A percentile compares a stretch with the other conserved stretches of the same genome.
phyloP scores from a whole-genome alignment of 2,329 filamentous ascomycete genomes.

The Colletotrichum horii region DNA sequence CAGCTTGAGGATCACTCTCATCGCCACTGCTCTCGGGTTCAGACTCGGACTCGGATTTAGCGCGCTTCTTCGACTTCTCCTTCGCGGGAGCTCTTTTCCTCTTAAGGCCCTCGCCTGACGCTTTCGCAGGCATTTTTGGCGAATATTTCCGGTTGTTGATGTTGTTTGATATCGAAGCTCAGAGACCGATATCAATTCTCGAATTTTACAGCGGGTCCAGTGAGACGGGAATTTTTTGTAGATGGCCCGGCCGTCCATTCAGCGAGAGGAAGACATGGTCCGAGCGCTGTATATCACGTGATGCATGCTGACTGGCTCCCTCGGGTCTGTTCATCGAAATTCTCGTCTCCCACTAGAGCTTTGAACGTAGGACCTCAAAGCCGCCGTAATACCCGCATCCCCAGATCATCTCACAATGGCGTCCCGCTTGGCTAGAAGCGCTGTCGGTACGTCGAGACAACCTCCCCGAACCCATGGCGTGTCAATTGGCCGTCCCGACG shows the following conservation, averaged over 20 bases:
- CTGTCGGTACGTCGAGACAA: constrained; percentile 75
- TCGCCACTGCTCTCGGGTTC: constrained; percentile 35
- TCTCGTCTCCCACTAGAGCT: constrained; percentile 51
- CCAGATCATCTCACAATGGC: constrained; percentile 82
- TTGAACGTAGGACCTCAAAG: constrained; percentile 46
- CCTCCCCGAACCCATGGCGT: constrained; percentile 23
- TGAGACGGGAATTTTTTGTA: constrained; percentile 7
- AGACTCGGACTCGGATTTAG: constrained; percentile 48
- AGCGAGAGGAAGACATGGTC: background rate
- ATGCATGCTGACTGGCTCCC: constrained; percentile 33
- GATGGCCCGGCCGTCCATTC: background rate
- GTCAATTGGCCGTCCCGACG: constrained; percentile 39
- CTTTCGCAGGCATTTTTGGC: constrained; percentile 31
- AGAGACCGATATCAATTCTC: background rate
- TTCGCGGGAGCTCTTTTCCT: constrained; percentile 53
- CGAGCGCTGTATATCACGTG: constrained; percentile 38
- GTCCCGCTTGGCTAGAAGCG: constrained; percentile 95
- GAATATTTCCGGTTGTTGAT: background rate
- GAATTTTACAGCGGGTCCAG: constrained; percentile 12
- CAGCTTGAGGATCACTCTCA: constrained; percentile 60
- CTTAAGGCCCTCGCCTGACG: constrained; percentile 45
- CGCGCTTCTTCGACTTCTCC: constrained; percentile 55
- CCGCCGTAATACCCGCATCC: constrained; percentile 51
- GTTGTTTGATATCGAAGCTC: constrained; percentile 2
- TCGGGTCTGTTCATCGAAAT: constrained; percentile 43